Percentiles rank a stretch among this genome's conserved stretches.
Evolutionary conservation across 495 filamentous ascomycete species (phyloP).

Genomic region (Penicillium paradoxum): DNA sequence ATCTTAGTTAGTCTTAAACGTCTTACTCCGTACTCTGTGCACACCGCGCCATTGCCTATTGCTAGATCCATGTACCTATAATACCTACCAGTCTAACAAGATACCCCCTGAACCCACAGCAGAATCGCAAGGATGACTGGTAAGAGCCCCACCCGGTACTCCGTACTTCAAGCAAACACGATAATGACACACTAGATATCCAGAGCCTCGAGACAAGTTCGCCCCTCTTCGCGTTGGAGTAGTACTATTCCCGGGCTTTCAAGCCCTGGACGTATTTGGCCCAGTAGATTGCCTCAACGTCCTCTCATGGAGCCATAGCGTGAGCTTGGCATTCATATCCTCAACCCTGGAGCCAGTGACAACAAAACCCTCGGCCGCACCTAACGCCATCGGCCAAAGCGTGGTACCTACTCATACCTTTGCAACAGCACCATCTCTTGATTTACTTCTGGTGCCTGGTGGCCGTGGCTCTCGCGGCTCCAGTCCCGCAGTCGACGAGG

Average conservation of each 20-base stretch:
- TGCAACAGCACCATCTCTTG: conserved; percentile 34
- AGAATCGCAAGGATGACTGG: background rate
- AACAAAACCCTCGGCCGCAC: conserved; percentile 22
- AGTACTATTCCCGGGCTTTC: conserved; percentile 31
- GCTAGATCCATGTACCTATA: too few relatives aligned
- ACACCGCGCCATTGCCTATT: too few relatives aligned
- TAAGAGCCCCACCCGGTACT: too few relatives aligned
- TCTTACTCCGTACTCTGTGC: too few relatives aligned
- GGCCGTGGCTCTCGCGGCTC: conserved; percentile 48
- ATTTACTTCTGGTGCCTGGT: conserved; percentile 64
- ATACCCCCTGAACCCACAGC: too few relatives aligned
- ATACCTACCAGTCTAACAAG: too few relatives aligned
- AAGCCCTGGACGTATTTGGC: conserved; percentile 50
- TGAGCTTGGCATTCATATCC: conserved; percentile 47
- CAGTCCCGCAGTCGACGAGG: conserved; percentile 13
- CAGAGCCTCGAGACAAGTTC: background rate
- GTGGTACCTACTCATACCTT: conserved; percentile 63
- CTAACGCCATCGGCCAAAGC: conserved; percentile 29
- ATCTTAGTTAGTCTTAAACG: too few relatives aligned
- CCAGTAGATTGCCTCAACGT: conserved; percentile 59
- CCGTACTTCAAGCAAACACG: background rate
- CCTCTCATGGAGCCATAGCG: conserved; percentile 39
- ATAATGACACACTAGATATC: background rate
- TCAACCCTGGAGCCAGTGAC: conserved; percentile 48
- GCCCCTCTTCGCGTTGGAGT: conserved; percentile 23